Evolutionary conservation across 352 stramenopile genomes (phyloP).

Genomic region (Paralagenidium karlingii): DNA sequence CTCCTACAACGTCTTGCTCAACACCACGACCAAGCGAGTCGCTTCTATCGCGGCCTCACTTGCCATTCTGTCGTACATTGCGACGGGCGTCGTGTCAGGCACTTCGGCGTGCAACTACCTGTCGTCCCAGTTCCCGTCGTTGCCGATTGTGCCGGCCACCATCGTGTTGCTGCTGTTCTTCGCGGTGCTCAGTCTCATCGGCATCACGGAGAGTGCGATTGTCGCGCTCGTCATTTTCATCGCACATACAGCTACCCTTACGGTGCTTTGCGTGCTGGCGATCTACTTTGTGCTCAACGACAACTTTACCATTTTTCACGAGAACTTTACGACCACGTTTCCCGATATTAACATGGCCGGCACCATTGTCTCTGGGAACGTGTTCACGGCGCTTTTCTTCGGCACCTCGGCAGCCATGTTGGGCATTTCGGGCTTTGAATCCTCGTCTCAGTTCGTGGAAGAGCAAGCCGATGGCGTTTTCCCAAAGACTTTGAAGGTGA

Average conservation of each 20-base stretch:
- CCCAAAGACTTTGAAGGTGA: constrained; percentile 82
- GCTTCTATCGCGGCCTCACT: constrained; percentile 89
- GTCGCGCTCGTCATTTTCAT: constrained; percentile 89
- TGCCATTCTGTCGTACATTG: constrained; percentile 93
- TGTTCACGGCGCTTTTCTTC: constrained; percentile 85
- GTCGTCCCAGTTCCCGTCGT: constrained; percentile 50
- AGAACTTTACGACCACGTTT: constrained; percentile 79
- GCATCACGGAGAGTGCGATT: constrained; percentile 88
- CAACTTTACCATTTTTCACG: constrained; percentile 61
- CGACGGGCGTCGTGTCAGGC: constrained; percentile 85
- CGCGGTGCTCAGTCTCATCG: constrained; percentile 80
- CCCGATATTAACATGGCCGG: constrained; percentile 82
- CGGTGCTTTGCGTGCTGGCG: constrained; percentile 66
- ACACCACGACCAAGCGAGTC: constrained; percentile 90
- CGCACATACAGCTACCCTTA: constrained; percentile 75
- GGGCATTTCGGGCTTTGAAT: constrained; percentile 91
- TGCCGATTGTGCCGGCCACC: constrained; percentile 68
- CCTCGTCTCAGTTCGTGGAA: constrained; percentile 91
- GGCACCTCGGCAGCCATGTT: constrained; percentile 90
- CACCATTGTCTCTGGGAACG: constrained; percentile 59
- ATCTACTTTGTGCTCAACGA: constrained; percentile 68
- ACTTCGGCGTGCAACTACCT: constrained; percentile 83
- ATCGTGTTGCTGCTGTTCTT: constrained; percentile 87
- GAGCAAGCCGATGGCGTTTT: constrained; percentile 92
- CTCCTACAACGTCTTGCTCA: constrained; percentile 94